phyloP scores from a whole-genome alignment of 1,284 basidiomycete species.

The Leccinum pachyderme region DNA sequence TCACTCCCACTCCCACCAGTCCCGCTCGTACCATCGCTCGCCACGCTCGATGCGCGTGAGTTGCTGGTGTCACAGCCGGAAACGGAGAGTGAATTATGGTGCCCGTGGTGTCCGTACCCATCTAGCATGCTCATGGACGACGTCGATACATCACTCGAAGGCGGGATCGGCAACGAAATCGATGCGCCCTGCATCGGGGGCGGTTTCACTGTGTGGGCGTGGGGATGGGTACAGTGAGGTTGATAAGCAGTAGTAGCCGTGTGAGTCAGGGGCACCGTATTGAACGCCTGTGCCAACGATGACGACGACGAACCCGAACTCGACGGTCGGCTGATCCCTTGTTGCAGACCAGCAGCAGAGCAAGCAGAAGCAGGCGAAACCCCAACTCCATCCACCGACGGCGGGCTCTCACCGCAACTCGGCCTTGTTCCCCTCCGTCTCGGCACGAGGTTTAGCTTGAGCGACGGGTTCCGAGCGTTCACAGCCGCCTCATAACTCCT shows the following conservation, averaged over 20 bases:
- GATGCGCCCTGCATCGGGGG: constrained; percentile 29
- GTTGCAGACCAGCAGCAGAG: constrained; percentile 8
- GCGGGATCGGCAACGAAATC: constrained; percentile 25
- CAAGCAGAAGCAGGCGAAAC: not conserved
- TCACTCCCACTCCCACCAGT: constrained; percentile 27
- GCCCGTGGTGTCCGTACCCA: not conserved
- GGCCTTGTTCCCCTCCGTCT: constrained; percentile 19
- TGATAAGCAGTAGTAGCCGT: not conserved
- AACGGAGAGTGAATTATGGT: constrained; percentile 6
- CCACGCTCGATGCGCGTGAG: constrained; percentile 38
- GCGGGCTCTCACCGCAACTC: constrained; percentile 6
- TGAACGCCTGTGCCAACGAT: constrained; percentile 39
- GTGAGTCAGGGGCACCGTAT: constrained; percentile 13
- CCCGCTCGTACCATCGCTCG: constrained; percentile 29
- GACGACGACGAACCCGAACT: constrained; percentile 34
- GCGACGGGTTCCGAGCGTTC: constrained; percentile 56
- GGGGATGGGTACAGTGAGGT: constrained; percentile 2
- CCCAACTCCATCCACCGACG: constrained; percentile 2
- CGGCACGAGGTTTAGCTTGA: constrained; percentile 44
- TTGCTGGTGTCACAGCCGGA: constrained; percentile 1
- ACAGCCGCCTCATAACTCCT: constrained; percentile 73
- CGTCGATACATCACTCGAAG: not conserved
- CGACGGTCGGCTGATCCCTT: constrained; percentile 34
- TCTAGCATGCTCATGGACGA: not conserved
- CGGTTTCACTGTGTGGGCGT: constrained; percentile 21